phyloP scores from a whole-genome alignment of 768 basidiomycete species.

The Hemileccinum impolitum region DNA sequence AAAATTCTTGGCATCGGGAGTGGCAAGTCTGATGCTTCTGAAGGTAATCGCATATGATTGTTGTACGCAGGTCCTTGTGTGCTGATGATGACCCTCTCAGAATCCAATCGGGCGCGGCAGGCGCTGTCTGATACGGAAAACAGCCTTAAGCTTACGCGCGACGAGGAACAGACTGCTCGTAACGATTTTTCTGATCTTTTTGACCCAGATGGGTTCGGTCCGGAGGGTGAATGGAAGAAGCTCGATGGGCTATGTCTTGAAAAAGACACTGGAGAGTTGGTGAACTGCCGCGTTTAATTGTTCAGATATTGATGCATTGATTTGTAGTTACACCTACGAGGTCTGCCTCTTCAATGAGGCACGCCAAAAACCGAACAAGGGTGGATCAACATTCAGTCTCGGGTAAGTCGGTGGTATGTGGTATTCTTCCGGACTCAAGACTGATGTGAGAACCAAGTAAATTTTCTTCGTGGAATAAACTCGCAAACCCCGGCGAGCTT shows the following conservation, averaged over 20 bases:
- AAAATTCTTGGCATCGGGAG: slow-evolving; percentile 58
- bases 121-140: slow-evolving; percentile 62
- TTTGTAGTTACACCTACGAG: slow-evolving; percentile 83
- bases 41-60: slow-evolving; percentile 31
- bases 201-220: slow-evolving; percentile 62
- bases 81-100: slow-evolving; percentile 29
- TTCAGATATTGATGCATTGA: slow-evolving; percentile 6
- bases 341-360: slow-evolving; percentile 89
- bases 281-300: slow-evolving; percentile 18
- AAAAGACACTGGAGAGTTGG: slow-evolving; percentile 87
- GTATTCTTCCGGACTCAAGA: neutral
- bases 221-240: slow-evolving; percentile 94
- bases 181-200: slow-evolving; percentile 66
- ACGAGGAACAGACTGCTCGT: slow-evolving; percentile 52
- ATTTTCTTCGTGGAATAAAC: slow-evolving; percentile 77
- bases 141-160: slow-evolving; percentile 47
- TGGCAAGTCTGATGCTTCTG: slow-evolving; percentile 34
- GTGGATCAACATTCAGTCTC: slow-evolving; percentile 70
- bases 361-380: slow-evolving; percentile 82
- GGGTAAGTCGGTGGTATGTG: slow-evolving; percentile 57
- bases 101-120: slow-evolving; percentile 60
- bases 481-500: slow-evolving; percentile 54
- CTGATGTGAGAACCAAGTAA: slow-evolving; percentile 39
- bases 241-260: slow-evolving; percentile 78
- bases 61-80: neutral